Evolutionary conservation across 1,284 basidiomycete species (phyloP), one percentile per base, ranked within the genome.

Genomic region (Fomes fomentarius): DNA sequence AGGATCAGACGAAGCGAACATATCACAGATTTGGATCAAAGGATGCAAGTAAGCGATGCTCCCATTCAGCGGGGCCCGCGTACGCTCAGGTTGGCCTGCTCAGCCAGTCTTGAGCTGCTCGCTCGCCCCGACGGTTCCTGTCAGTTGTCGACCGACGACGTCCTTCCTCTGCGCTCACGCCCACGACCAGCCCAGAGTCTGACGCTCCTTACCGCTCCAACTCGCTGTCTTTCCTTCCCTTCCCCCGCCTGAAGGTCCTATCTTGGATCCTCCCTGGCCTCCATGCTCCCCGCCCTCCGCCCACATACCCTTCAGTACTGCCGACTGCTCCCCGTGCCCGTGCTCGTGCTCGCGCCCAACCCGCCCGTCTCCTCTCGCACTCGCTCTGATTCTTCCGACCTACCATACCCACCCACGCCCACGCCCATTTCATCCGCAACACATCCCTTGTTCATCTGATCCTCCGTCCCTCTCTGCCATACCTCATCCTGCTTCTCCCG

Each of bases 191-290:
- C 50, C 30, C 50, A 17, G 12, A 22, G 24, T 30, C 33, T 17
- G 35, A 28, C 21, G 24, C 26, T 60, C 58, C 33, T 52, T 56
- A 42, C 58, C 38, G 49, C 33, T 33, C 54, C 54, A 51, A 50
- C 49, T 56, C 52, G 54, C 52, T 17, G 22, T 52, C 52, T 31
- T 41, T 60, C 19, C 41, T 47, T 45, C 7, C 39, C 28, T 25
- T 14, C 34, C 34, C 24, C 43, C 14, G 38, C 22, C 22, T 9
- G 24, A 17, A 21, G 26, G 37, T 17, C 15, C 26, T 14, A 15
- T 31, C 21, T 17, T 19, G 37, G 22, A n/a, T 30, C n/a, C 41
- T 51, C 39, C 45, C 9, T 41, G 45, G 22, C 38, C 48, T 24
- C 37, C 17, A 11, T 14, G 17, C 19, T 19, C 38, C 3, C 22